Conservation (phyloP, 2,329 filamentous ascomycete genomes). For the Atkinsonella hypoxylon region DNA sequence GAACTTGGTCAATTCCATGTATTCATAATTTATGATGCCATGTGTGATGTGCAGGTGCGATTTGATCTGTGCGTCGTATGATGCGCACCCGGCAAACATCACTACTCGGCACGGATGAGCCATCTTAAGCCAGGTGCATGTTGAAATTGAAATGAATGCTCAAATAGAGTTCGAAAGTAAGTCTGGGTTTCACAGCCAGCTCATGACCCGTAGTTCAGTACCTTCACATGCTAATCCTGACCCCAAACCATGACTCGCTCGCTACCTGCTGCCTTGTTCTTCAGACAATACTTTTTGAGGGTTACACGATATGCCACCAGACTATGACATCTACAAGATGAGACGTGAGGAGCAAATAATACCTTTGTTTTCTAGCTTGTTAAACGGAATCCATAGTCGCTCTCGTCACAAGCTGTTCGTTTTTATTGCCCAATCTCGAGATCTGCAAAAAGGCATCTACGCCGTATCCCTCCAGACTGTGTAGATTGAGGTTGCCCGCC, state of each 20-base stretch:
- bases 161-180: neutral
- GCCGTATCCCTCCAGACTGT: constrained; percentile 90
- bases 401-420: constrained; percentile 76
- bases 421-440: constrained; percentile 93
- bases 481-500: constrained; percentile 83
- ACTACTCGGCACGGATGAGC: neutral
- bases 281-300: too few relatives aligned
- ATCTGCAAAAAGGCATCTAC: constrained; percentile 95
- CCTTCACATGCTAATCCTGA: neutral
- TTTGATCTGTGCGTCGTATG: neutral
- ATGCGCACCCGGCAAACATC: neutral
- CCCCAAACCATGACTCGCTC: neutral
- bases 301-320: too few relatives aligned
- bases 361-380: neutral
- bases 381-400: constrained; percentile 63
- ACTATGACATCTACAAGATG: neutral
- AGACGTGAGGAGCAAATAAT: neutral
- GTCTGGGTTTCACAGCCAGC: too few relatives aligned
- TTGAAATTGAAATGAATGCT: neutral
- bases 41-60: neutral
- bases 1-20: constrained; percentile 35
- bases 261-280: too few relatives aligned
- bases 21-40: constrained; percentile 25
- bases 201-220: neutral
- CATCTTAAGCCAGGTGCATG: neutral